Evolutionary conservation across 106 monocot species (phyloP).

Genomic region (Alisma plantagoaquatica): DNA sequence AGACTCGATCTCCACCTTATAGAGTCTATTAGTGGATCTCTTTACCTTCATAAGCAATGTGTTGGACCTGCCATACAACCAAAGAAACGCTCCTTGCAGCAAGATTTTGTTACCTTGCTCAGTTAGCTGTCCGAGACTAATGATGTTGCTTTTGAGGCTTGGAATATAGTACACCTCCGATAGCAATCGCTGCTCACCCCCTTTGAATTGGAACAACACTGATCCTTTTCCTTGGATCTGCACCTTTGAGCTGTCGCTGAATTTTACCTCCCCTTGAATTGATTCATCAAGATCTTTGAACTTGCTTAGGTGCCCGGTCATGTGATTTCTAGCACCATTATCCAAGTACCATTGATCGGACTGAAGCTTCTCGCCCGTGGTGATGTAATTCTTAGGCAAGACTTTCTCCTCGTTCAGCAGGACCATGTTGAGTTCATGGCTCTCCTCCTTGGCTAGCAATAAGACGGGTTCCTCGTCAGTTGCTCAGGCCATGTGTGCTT

Average conservation of each 20-base stretch:
- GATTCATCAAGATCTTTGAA: background rate
- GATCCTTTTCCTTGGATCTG: background rate
- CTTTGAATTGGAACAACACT: background rate
- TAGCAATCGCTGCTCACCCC: background rate
- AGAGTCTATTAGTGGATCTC: background rate
- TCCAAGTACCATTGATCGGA: no score
- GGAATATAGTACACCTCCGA: background rate
- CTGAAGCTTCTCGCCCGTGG: no score
- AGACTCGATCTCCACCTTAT: background rate
- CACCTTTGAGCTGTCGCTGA: background rate
- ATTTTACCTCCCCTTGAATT: background rate
- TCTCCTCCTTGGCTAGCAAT: no score
- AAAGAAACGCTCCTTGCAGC: background rate
- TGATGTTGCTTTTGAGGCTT: background rate
- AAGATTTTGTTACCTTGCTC: background rate
- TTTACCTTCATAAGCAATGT: background rate
- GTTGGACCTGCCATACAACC: background rate
- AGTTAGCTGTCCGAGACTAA: background rate
- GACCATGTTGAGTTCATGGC: no score
- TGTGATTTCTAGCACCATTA: background rate
- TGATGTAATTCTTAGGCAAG: no score
- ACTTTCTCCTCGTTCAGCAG: no score
- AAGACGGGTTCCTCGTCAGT: no score
- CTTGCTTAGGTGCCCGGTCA: background rate
- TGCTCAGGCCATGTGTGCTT: no score